These are phyloP conservation scores for Bryoerythrophyllum caledonicum DNA, from an alignment of 225 moss, liverwort and hornwort species.

Conservation along the genomic window DNA sequence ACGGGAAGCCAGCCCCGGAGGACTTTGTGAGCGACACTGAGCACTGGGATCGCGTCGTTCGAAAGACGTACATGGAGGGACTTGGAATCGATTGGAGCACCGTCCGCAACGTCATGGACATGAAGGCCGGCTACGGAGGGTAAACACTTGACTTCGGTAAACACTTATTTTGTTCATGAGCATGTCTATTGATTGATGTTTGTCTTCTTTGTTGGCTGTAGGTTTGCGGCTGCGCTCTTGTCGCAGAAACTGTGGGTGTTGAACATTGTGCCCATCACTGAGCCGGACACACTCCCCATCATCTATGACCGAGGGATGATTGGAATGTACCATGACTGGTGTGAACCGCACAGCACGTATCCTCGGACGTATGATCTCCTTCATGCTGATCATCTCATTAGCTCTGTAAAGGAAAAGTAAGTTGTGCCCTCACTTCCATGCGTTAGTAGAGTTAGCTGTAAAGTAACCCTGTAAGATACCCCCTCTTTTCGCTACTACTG, in stretches of 20 bases:
- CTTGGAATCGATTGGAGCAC: conserved; percentile 36
- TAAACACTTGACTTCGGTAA: neutral
- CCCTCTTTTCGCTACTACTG: no score
- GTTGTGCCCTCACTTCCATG: neutral
- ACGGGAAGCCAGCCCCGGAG: conserved; percentile 71
- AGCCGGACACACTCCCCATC: conserved; percentile 82
- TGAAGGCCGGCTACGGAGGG: conserved; percentile 47
- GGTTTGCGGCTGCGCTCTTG: conserved; percentile 27
- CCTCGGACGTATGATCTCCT: conserved; percentile 87
- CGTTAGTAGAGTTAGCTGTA: neutral
- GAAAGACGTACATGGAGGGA: conserved; percentile 44
- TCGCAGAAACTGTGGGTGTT: conserved; percentile 44
- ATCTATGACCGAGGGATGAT: conserved; percentile 79
- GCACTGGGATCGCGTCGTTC: conserved; percentile 71
- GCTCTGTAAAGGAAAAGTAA: conserved; percentile 23
- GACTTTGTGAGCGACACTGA: conserved; percentile 64
- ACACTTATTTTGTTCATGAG: no score
- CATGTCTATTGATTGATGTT: neutral
- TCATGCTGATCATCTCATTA: conserved; percentile 70
- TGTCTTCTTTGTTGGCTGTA: neutral
- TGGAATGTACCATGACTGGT: conserved; percentile 81
- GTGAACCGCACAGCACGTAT: conserved; percentile 61
- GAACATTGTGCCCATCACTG: conserved; percentile 74
- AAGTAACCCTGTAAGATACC: no score
- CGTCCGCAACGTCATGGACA: conserved; percentile 39